Evolutionary conservation across 164 flowering plant genomes (phyloP), one percentile per base, ranked within the genome.

Genomic region (Malania oleifera): DNA sequence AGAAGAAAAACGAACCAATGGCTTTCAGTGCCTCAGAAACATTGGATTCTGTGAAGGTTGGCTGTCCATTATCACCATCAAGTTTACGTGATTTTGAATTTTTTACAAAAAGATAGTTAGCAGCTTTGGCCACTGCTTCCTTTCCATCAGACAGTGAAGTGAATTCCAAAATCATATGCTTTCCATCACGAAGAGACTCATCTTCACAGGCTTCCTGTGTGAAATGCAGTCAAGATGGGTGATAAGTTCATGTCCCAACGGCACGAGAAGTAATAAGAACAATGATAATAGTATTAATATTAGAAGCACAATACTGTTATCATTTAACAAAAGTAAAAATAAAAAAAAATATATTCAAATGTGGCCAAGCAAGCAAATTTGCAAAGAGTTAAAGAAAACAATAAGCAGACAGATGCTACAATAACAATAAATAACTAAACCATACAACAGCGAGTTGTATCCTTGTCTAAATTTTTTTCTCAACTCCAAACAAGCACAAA

Each of bases 111-210:
- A 91, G 78, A 60, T 65, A 62, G 54, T 82, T 84, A 34, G 93
- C 93, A 26, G 97, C 97, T 76, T 77, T 84, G 7, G 77, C 82
- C 18, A 79, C 72, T n/a, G 87, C 95, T 77, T 79, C 89, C 75
- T 84, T 91, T 31, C 91, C 89, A 80, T 91, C 95, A 61, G 82
- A 66, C 38, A 60, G 50, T 31, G 96, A 86, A 71, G 74, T 65
- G 60, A 88, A 82, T 63, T 95, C 96, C 67, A 90, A 14, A 22
- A 62, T 73, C 64, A 80, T 57, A 23, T 61, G 57, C 19, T 75
- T 64, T 49, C 54, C 49, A 46, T 70, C 67, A 44, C 48, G 52
- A 52, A 44, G 41, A 17, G 40, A 49, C 41, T 48, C 63, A 15
- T 43, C 55, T 35, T 53, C 75, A 61, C 61, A 59, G 60, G 49